phyloP scores from a whole-genome alignment of 768 basidiomycete species.

The Mycena haematopus region DNA sequence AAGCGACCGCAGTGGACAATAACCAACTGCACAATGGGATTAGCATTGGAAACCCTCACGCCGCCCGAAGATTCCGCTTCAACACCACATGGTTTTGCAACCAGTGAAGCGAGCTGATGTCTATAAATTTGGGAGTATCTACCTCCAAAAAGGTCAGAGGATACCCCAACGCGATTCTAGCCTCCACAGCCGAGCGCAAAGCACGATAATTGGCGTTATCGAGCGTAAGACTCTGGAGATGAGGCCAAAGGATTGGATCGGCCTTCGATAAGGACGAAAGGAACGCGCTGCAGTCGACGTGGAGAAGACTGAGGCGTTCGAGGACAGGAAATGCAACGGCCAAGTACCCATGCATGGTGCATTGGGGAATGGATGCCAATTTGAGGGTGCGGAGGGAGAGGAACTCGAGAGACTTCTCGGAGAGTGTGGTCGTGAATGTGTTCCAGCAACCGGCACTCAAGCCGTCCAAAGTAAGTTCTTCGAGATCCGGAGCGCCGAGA shows the following conservation, averaged over 20 bases:
- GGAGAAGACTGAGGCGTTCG: conserved; percentile 4
- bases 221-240: conserved; percentile 2
- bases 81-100: conserved; percentile 12
- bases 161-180: neutral
- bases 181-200: conserved; percentile 4
- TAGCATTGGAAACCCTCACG: neutral
- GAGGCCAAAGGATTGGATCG: neutral
- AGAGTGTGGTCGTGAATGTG: neutral
- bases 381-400: conserved; percentile 13
- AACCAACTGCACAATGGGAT: too few species aligned
- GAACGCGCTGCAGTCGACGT: neutral
- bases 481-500: neutral
- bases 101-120: conserved; percentile 7
- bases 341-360: neutral
- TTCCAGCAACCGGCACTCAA: neutral
- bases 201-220: conserved; percentile 5
- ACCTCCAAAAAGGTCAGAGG: conserved; percentile 9
- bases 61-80: conserved; percentile 1
- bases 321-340: conserved; percentile 5
- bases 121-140: conserved; percentile 6
- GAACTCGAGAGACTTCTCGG: neutral
- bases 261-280: neutral
- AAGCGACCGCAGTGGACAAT: too few species aligned
- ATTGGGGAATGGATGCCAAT: neutral
- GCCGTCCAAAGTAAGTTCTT: conserved; percentile 7